Evolutionary conservation across 495 filamentous ascomycete species (phyloP).

Genomic region (Penicillium flavigenum): DNA sequence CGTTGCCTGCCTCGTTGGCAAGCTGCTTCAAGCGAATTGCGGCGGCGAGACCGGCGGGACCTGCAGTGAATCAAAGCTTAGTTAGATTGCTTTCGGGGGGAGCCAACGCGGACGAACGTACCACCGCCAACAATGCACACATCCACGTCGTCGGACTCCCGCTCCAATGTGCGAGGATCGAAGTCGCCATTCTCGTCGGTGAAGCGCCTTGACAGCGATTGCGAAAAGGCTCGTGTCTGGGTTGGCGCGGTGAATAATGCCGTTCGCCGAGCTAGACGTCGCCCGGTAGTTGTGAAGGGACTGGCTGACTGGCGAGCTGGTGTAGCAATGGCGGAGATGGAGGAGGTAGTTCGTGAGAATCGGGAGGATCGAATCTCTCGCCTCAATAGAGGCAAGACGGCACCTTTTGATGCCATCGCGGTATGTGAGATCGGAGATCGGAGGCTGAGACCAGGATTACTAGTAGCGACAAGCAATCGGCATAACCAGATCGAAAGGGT

Average conservation of each 20-base stretch:
- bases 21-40: conserved; percentile 95
- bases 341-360: conserved; percentile 32
- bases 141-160: conserved; percentile 91
- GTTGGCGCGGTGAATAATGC: conserved; percentile 23
- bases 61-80: conserved; percentile 34
- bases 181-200: conserved; percentile 63
- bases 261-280: conserved; percentile 24
- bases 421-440: conserved; percentile 2
- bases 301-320: conserved; percentile 24
- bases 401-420: conserved; percentile 45
- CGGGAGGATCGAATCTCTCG: conserved; percentile 39
- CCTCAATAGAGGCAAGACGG: conserved; percentile 46
- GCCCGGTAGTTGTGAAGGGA: conserved; percentile 24
- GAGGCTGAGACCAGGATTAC: not conserved
- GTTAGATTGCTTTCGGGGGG: conserved; percentile 18
- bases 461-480: conserved; percentile 5
- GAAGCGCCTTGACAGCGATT: conserved; percentile 45
- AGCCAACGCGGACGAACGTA: conserved; percentile 35
- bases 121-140: conserved; percentile 95
- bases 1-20: conserved; percentile 92
- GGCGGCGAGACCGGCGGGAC: conserved; percentile 86
- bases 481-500: conserved; percentile 4
- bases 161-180: conserved; percentile 70
- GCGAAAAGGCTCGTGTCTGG: conserved; percentile 50
- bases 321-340: conserved; percentile 28